These are phyloP conservation scores for Sporothrix mexicana DNA, from an alignment of 2,329 filamentous ascomycete species.

Conservation along the genomic window DNA sequence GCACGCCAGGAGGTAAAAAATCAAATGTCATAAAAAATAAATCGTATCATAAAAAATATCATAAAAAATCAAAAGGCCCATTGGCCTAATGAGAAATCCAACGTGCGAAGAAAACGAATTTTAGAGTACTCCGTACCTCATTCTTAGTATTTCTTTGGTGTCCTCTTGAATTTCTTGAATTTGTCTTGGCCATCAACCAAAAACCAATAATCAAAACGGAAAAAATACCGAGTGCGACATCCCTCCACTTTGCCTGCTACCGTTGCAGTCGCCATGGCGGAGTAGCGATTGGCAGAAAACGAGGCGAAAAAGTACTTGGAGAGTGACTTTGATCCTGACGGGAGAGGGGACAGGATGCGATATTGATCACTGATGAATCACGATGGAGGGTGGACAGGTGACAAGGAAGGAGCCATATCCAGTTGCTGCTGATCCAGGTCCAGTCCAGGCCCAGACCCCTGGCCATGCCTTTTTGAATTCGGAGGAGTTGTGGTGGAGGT, in stretches of 20 bases:
- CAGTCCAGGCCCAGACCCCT: neutral
- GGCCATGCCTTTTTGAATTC: neutral
- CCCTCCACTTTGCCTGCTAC: neutral
- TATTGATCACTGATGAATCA: neutral
- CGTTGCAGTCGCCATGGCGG: neutral
- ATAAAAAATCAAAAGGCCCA: no score
- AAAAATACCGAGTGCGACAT: conserved; percentile 27
- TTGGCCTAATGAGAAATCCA: no score
- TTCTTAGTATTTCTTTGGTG: no score
- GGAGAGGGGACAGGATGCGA: conserved; percentile 1
- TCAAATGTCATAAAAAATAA: neutral
- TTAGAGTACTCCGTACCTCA: no score
- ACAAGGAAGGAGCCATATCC: no score
- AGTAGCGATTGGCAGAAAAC: conserved; percentile 4
- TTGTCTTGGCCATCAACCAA: no score
- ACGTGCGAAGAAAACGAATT: no score
- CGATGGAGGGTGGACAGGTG: neutral
- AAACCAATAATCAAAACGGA: conserved; percentile 17
- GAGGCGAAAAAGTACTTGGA: neutral
- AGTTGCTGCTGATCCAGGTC: no score
- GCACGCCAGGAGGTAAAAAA: no score
- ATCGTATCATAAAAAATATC: no score
- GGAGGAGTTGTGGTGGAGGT: neutral
- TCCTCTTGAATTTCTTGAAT: no score
- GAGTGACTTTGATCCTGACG: neutral